phyloP scores from a whole-genome alignment of 805 yeast species.

The Candida qinlingensis region DNA sequence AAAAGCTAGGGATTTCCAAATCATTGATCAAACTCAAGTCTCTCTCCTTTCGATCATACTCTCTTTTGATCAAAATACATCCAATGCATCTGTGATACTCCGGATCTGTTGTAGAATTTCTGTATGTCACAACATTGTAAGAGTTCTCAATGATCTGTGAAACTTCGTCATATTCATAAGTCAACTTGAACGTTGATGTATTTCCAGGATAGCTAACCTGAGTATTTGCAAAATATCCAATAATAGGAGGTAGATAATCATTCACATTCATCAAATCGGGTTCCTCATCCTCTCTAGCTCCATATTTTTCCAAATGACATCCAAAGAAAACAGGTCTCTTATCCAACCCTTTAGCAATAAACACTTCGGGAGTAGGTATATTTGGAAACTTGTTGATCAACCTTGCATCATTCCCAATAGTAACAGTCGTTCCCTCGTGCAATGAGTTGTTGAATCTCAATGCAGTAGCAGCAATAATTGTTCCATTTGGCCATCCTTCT shows the following conservation, averaged over 20 bases:
- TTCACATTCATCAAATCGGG: constrained; percentile 6
- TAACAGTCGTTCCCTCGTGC: constrained; percentile 26
- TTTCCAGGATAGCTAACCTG: constrained; percentile 40
- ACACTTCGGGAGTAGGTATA: constrained; percentile 50
- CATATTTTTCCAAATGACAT: constrained; percentile 35
- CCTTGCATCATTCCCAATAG: constrained; percentile 30
- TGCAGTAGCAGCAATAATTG: constrained; percentile 35
- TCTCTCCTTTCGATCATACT: constrained; percentile 36
- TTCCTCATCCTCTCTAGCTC: constrained; percentile 5
- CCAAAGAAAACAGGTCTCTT: constrained; percentile 77
- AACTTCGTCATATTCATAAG: constrained; percentile 41
- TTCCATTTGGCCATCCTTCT: constrained; percentile 56
- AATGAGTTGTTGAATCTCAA: constrained; percentile 17
- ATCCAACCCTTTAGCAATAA: constrained; percentile 43
- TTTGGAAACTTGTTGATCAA: constrained; percentile 52
- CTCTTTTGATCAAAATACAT: constrained; percentile 52
- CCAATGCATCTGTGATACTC: constrained; percentile 45
- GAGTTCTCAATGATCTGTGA: constrained; percentile 46
- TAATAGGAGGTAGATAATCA: constrained; percentile 43
- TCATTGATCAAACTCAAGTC: constrained; percentile 16
- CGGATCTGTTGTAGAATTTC: constrained; percentile 32
- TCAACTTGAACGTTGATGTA: constrained; percentile 53
- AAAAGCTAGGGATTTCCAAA: constrained; percentile 28
- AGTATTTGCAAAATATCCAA: constrained; percentile 47
- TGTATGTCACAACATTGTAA: constrained; percentile 41